Conservation (phyloP, 2,329 filamentous ascomycete genomes). For the Bimuria novae-zelandiae region DNA sequence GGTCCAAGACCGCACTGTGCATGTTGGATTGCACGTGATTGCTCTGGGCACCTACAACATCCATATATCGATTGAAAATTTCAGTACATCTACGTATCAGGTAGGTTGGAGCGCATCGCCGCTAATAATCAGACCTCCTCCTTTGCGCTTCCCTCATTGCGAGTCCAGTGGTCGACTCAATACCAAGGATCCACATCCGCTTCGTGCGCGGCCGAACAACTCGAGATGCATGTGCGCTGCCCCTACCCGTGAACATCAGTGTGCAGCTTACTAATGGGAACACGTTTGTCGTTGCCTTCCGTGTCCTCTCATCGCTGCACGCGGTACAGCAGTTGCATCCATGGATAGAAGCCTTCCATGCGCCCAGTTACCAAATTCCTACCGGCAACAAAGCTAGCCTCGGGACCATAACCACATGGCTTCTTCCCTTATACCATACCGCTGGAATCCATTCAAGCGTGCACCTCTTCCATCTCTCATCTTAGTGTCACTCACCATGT, state of each 20-base stretch:
- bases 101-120: too few species aligned
- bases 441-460: not conserved
- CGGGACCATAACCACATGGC: not conserved
- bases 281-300: not conserved
- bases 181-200: not conserved
- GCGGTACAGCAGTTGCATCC: not conserved
- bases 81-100: too few species aligned
- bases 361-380: not conserved
- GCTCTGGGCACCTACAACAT: not conserved
- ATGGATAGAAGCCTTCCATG: not conserved
- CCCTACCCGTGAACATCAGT: not conserved
- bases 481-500: not conserved
- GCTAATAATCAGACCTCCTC: too few species aligned
- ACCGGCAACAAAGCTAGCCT: not conserved
- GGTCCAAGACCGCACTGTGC: not conserved
- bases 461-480: not conserved
- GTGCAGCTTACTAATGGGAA: not conserved
- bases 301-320: not conserved
- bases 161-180: not conserved
- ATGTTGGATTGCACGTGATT: not conserved
- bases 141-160: too few species aligned
- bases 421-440: not conserved
- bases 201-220: constrained; percentile 1
- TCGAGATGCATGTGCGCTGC: not conserved
- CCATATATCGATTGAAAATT: too few species aligned